Evolutionary conservation across 2,329 filamentous ascomycete species (phyloP).

Genomic region (Talaromyces sp.): DNA sequence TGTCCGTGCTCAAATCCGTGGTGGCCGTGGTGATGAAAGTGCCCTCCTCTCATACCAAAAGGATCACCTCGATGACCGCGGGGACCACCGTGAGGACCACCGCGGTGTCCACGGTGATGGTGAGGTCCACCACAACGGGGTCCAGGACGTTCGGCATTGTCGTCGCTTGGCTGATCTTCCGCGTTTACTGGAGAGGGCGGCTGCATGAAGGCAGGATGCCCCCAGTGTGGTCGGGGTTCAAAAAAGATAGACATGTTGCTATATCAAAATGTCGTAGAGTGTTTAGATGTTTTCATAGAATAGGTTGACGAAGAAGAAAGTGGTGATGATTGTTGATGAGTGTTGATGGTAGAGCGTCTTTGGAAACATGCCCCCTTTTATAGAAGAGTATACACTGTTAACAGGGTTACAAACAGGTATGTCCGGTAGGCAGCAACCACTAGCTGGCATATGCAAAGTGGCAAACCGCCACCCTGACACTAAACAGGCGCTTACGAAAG

Average conservation of each 20-base stretch:
- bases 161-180: background rate
- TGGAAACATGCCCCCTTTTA: background rate
- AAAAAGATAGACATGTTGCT: background rate
- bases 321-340: background rate
- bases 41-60: background rate
- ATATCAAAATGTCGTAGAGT: background rate
- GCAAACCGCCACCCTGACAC: constrained; percentile 3
- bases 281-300: no score
- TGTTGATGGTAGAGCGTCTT: no score
- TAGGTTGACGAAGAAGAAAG: background rate
- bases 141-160: background rate
- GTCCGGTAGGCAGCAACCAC: constrained; percentile 12
- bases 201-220: background rate
- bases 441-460: background rate
- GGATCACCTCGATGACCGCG: background rate
- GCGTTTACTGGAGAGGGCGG: background rate
- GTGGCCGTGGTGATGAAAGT: background rate
- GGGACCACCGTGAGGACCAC: background rate
- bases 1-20: background rate
- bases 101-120: background rate
- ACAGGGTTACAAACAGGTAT: background rate
- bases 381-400: background rate
- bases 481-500: background rate
- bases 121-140: background rate
- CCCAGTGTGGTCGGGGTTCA: background rate